A percentile compares a stretch with the other conserved stretches of the same genome.
These are phyloP conservation scores for Lupinus albus DNA, from an alignment of 306 rosid species.

Conservation along the genomic window DNA sequence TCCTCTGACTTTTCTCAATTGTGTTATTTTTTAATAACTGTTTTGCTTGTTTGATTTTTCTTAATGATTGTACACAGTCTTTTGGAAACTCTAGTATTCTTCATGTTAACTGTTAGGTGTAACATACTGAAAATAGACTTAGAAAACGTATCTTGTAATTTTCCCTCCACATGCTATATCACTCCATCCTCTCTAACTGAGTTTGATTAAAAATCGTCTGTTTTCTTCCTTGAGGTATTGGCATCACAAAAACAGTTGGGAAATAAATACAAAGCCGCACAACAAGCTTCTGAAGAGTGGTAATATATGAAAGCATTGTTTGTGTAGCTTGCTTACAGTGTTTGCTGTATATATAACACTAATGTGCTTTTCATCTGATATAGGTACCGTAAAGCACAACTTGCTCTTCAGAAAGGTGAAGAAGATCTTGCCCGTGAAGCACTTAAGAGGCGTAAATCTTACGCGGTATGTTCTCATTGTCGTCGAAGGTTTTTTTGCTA, in stretches of 20 bases:
- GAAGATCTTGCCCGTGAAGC: constrained; percentile 99
- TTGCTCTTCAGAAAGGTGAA: constrained; percentile 90
- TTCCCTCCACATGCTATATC: background rate
- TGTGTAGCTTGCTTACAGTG: constrained; percentile 26
- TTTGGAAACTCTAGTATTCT: background rate
- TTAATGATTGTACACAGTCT: background rate
- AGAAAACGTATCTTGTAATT: background rate
- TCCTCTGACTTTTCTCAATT: background rate
- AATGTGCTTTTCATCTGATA: constrained; percentile 29
- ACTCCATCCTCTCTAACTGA: background rate
- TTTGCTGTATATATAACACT: constrained; percentile 24
- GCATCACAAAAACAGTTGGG: constrained; percentile 94
- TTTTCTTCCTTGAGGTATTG: constrained; percentile 62
- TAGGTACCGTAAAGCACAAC: constrained; percentile 93
- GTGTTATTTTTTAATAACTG: background rate
- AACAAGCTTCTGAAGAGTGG: constrained; percentile 98
- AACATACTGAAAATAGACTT: constrained; percentile 20
- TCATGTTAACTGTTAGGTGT: constrained; percentile 12
- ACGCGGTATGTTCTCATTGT: constrained; percentile 62
- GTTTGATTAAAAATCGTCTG: constrained; percentile 15
- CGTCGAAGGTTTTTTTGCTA: constrained; percentile 5
- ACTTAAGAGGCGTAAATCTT: constrained; percentile 88
- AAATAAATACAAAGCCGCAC: constrained; percentile 83
- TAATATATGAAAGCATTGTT: constrained; percentile 45
- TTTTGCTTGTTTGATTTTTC: background rate